These are phyloP conservation scores for Fomitopsis palustris DNA, from an alignment of 1,284 basidiomycete genomes.

Conservation along the genomic window DNA sequence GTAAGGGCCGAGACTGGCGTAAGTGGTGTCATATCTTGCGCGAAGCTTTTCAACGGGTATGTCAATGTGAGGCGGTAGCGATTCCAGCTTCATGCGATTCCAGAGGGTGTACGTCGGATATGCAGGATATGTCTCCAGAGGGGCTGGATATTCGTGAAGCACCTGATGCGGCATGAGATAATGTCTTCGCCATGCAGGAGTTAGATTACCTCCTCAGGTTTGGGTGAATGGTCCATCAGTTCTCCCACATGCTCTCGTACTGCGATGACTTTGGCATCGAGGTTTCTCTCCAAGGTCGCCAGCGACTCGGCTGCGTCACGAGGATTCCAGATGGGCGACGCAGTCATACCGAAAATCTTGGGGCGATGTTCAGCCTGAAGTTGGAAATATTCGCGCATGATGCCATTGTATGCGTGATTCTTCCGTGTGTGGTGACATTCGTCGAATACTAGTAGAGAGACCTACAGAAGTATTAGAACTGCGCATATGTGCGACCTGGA, in stretches of 20 bases:
- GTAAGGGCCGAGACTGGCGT: slow-evolving; percentile 47
- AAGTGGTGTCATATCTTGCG: slow-evolving; percentile 56
- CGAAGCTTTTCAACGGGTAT: slow-evolving; percentile 55
- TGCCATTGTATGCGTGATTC: slow-evolving; percentile 77
- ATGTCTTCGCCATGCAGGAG: neutral
- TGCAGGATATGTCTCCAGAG: slow-evolving; percentile 43
- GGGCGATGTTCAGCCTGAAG: slow-evolving; percentile 48
- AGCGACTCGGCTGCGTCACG: slow-evolving; percentile 60
- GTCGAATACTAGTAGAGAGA: slow-evolving; percentile 78
- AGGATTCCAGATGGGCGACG: slow-evolving; percentile 79
- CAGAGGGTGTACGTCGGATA: slow-evolving; percentile 56
- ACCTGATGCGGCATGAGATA: slow-evolving; percentile 36
- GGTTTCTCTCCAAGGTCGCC: slow-evolving; percentile 60
- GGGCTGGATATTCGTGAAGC: slow-evolving; percentile 51
- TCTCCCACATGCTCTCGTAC: slow-evolving; percentile 66
- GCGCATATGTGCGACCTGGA: neutral
- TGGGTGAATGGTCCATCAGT: slow-evolving; percentile 55
- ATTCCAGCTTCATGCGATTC: slow-evolving; percentile 47
- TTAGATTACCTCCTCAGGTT: slow-evolving; percentile 56
- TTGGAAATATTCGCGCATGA: slow-evolving; percentile 76
- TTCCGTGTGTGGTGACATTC: slow-evolving; percentile 80
- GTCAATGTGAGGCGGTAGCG: slow-evolving; percentile 37
- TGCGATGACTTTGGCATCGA: slow-evolving; percentile 72
- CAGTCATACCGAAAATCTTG: slow-evolving; percentile 87
- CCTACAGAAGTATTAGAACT: slow-evolving; percentile 32